Percentiles rank a stretch among this genome's conserved stretches.
Evolutionary conservation across 257 asterid genomes (phyloP).

Genomic region (Cinchona pubescens): DNA sequence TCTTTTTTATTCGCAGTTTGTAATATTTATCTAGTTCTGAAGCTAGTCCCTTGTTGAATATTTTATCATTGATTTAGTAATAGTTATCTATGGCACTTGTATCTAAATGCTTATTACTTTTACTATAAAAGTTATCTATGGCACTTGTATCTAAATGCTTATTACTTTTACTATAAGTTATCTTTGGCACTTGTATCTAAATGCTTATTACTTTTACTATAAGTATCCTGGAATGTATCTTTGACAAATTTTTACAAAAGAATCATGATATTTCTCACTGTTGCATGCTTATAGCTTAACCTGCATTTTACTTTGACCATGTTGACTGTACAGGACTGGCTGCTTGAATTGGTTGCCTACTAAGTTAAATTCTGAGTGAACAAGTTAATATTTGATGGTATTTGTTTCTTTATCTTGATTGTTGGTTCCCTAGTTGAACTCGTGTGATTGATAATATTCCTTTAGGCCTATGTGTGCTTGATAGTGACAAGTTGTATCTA

Average conservation of each 20-base stretch:
- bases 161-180: neutral
- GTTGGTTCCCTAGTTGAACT: neutral
- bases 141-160: neutral
- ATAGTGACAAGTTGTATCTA: neutral
- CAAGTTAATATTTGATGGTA: too few relatives aligned
- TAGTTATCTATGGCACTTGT: neutral
- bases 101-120: too few relatives aligned
- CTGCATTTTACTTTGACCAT: neutral
- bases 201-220: too few relatives aligned
- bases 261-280: neutral
- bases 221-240: neutral
- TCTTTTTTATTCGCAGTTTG: too few relatives aligned
- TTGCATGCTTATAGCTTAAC: neutral
- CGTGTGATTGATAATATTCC: neutral
- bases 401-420: neutral
- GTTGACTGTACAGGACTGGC: neutral
- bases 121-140: neutral
- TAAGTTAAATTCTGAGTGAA: neutral
- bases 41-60: too few relatives aligned
- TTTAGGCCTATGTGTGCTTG: neutral
- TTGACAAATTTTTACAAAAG: too few relatives aligned
- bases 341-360: neutral
- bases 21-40: too few relatives aligned
- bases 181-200: neutral
- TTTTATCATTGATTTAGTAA: too few relatives aligned